Evolutionary conservation across 495 filamentous ascomycete genomes (phyloP), one percentile per base, ranked within the genome.

Genomic region (Penicillium alfredii): DNA sequence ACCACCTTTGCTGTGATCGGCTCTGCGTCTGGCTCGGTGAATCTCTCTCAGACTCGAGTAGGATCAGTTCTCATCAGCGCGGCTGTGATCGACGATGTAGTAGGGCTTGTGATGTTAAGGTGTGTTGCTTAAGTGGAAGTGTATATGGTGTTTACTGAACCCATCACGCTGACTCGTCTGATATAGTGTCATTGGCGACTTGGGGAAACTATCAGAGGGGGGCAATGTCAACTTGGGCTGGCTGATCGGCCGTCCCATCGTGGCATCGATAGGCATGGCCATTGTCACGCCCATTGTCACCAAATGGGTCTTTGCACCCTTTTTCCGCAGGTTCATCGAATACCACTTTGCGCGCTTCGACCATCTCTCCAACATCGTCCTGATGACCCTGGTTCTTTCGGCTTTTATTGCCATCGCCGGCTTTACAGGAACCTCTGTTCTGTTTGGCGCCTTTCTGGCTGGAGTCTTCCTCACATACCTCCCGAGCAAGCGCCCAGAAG

Each of bases 51-150:
- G 20, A 63, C 59, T 4, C 38, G 54, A 13, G 59, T 63, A 7
- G 59, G 59, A 2, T 56, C 59, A 2, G 38, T 63, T 2, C 53
- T 63, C 9, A 49, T 63, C 19, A 78, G 74, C 38, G 84, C 82
- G 2, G 86, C 84, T 14, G 80, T 90, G 61, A 75, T 92, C 49
- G 85, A 89, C 54, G 85, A 88, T 61, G 80, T 92, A 0, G 69
- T 82, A n/a, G 84, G 84, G 0, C 63, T 89, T 18, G 73, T 89
- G 6, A 78, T 88, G 66, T 74, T 82, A n/a, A 76, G 82, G 53
- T 60, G 2, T 8, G 30, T 19, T 30, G 8, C n/a, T 25, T 38
- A 22, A 22, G 19, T 2, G 14, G 6, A 10, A 7, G 6, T 33
- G 6, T 11, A 4, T 5, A 5, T 4, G 18, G 23, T 44, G 10